A percentile compares a stretch with the other conserved stretches of the same genome.
These are phyloP conservation scores for Rutstroemia sydowiana DNA, from an alignment of 2,329 filamentous ascomycete species.

Conservation along the genomic window DNA sequence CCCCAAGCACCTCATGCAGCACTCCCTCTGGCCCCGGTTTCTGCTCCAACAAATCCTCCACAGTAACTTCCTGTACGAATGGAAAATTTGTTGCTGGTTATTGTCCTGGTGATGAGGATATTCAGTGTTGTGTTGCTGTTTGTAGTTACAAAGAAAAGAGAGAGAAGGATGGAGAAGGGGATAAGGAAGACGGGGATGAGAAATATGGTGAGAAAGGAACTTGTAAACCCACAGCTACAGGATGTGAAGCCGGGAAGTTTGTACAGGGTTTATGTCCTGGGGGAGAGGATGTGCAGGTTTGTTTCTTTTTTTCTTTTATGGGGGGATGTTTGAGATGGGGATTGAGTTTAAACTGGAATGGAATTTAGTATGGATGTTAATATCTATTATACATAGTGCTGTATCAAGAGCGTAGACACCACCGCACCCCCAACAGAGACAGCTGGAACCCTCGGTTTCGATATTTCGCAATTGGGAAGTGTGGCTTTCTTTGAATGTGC, in stretches of 20 bases:
- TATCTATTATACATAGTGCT: constrained; percentile 11
- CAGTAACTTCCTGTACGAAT: constrained; percentile 12
- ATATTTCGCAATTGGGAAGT: constrained; percentile 13
- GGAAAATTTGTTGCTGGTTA: constrained; percentile 10
- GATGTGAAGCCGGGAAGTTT: constrained; percentile 14
- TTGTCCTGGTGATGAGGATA: constrained; percentile 15
- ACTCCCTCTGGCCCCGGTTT: constrained; percentile 12
- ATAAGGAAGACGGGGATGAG: constrained; percentile 14
- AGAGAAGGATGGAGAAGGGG: constrained; percentile 9
- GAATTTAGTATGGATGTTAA: background rate
- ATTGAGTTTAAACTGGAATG: background rate
- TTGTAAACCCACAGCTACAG: constrained; percentile 8
- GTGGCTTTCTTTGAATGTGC: constrained; percentile 16
- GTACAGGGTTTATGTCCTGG: constrained; percentile 15
- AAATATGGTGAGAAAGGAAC: no score
- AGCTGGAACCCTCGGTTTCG: constrained; percentile 9
- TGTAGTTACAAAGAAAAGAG: no score
- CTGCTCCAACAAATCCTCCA: constrained; percentile 14
- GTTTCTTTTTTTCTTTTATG: background rate
- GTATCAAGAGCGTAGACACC: constrained; percentile 8
- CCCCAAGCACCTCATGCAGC: constrained; percentile 11
- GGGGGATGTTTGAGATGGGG: background rate
- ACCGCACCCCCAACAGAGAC: background rate
- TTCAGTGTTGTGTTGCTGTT: constrained; percentile 18
- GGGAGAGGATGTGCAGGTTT: constrained; percentile 12